phyloP scores from a whole-genome alignment of 1,284 basidiomycete species.

The Ceratobasidium sp. region DNA sequence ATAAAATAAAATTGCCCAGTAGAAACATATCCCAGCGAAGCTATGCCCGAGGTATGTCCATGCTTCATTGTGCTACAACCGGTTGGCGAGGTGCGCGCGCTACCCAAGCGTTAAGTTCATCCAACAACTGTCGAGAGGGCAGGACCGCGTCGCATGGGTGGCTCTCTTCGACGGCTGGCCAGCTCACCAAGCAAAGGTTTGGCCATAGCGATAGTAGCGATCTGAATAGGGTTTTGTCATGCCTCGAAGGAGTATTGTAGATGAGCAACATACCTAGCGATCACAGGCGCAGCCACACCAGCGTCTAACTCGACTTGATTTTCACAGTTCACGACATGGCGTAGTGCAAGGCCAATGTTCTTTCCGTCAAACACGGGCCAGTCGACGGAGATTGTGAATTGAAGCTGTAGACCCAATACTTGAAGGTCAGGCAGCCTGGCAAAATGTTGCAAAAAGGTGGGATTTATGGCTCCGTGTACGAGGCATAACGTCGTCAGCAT shows the following conservation, averaged over 20 bases:
- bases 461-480: too few relatives aligned
- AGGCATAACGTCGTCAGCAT: neutral
- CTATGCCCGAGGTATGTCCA: too few relatives aligned
- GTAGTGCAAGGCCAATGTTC: neutral
- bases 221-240: neutral
- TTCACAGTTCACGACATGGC: neutral
- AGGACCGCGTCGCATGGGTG: too few relatives aligned
- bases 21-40: too few relatives aligned
- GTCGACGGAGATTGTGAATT: neutral
- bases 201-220: neutral
- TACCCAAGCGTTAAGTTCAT: too few relatives aligned
- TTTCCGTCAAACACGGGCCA: constrained; percentile 1
- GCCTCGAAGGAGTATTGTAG: neutral
- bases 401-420: neutral
- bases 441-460: neutral
- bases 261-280: neutral
- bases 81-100: too few relatives aligned
- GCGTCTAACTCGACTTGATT: neutral
- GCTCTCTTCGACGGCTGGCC: neutral
- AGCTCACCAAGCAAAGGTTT: neutral
- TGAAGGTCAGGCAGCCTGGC: neutral
- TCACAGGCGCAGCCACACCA: neutral
- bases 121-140: too few relatives aligned
- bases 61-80: too few relatives aligned
- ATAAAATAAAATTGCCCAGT: too few relatives aligned